phyloP scores from a whole-genome alignment of 345 rosid genomes.

The Eucalyptus tenuipes region DNA sequence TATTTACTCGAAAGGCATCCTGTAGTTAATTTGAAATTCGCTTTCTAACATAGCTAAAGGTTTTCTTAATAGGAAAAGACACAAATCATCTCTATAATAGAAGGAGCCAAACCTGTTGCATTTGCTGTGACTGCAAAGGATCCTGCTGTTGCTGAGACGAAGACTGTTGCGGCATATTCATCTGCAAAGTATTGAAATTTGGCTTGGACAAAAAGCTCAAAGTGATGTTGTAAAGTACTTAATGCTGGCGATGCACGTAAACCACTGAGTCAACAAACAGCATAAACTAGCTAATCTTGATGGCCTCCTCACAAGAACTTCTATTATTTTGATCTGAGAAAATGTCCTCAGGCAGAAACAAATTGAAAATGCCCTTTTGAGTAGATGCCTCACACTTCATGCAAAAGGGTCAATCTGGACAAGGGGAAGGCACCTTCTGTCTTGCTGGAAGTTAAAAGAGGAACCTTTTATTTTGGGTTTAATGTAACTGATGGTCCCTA shows the following conservation, averaged over 20 bases:
- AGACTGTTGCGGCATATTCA: conserved; percentile 80
- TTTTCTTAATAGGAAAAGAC: neutral
- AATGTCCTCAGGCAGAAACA: neutral
- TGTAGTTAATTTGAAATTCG: neutral
- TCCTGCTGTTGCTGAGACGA: conserved; percentile 87
- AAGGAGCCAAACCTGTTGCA: conserved; percentile 49
- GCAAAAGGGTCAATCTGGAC: neutral
- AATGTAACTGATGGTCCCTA: neutral
- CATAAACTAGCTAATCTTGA: neutral
- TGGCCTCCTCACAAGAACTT: neutral
- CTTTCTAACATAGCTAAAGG: neutral
- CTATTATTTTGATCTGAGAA: neutral
- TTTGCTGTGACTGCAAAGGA: conserved; percentile 59
- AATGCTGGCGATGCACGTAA: neutral
- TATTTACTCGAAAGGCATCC: neutral
- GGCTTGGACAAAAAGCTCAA: neutral
- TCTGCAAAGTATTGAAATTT: conserved; percentile 33
- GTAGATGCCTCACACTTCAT: neutral
- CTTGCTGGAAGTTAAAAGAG: neutral
- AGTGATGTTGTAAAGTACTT: neutral
- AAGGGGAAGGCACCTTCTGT: neutral
- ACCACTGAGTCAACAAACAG: neutral
- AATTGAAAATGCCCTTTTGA: neutral
- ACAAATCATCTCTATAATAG: neutral
- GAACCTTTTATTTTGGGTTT: neutral